Base-by-base conservation (phyloP, 257 asterid genomes). In the Sherardia arvensis region DNA sequence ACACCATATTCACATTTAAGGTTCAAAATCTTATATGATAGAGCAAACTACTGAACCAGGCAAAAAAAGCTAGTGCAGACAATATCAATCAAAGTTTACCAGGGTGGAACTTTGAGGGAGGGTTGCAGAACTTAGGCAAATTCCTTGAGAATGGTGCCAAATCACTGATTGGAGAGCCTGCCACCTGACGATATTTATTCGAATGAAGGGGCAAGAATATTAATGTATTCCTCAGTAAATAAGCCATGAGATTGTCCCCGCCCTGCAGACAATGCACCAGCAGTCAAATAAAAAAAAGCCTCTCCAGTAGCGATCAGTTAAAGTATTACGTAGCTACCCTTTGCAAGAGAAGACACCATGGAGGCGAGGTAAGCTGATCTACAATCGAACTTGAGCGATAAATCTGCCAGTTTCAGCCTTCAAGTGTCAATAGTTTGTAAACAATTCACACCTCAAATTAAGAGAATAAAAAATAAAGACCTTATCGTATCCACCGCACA, bases 161-260 rank as follows among this genome's bases (percentile, higher is more conserved):
- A 61, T 73, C 71, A 69, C 77, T 81, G 78, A 88, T 78, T 17
- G 95, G 87, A 59, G 64, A 73, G 56, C 98, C 98, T 62, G 87
- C 67, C 65, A 88, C 83, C 76, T 91, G 98, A 70, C 58, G 79
- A 77, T 80, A 69, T 70, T 81, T 84, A 66, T 66, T 82, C 64
- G 62, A 71, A 55, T 87, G 78, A 71, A 88, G 84, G 53, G 90
- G 88, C 78, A 86, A 71, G 73, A 91, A 91, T 62, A 91, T 57
- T 28, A 83, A 88, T 58, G 92, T 77, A 69, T 83, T 45, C 82
- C 66, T 82, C 69, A 91, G 77, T 69, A 88, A 71, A 76, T 86
- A 78, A 59, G 70, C 53, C 96, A 91, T 84, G 64, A 91, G 75
- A 80, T 67, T 70, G 71, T 87, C 96, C 67, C 98, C 96, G 59